phyloP scores from a whole-genome alignment of 1,284 basidiomycete species.

The Mixia osmundae region DNA sequence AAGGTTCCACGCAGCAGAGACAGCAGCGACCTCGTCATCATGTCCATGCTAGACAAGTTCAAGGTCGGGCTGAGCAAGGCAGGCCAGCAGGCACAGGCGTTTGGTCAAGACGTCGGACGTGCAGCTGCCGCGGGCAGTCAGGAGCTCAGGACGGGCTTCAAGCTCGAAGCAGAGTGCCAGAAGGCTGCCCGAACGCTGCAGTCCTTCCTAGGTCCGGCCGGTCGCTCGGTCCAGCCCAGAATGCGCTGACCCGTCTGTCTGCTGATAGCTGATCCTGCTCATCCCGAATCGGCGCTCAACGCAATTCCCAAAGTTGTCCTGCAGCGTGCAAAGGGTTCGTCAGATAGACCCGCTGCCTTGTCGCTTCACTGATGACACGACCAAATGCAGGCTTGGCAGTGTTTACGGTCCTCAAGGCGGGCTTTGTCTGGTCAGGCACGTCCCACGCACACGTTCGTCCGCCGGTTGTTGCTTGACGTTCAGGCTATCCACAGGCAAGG shows the following conservation, averaged over 20 bases:
- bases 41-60: no score
- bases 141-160: conserved; percentile 58
- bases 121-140: conserved; percentile 44
- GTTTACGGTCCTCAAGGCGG: conserved; percentile 58
- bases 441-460: not conserved
- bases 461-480: not conserved
- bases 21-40: no score
- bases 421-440: conserved; percentile 13
- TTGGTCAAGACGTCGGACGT: conserved; percentile 38
- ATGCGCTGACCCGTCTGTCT: conserved; percentile 1
- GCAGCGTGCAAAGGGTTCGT: conserved; percentile 56
- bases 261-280: conserved; percentile 54
- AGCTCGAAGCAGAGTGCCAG: conserved; percentile 36
- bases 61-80: no score
- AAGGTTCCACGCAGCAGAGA: no score
- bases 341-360: not conserved
- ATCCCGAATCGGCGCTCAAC: conserved; percentile 78
- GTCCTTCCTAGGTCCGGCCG: conserved; percentile 53
- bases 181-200: conserved; percentile 77
- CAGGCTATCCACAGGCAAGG: conserved; percentile 71
- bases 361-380: conserved; percentile 2
- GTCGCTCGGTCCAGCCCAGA: not conserved
- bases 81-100: conserved; percentile 47
- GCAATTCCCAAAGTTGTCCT: conserved; percentile 84
- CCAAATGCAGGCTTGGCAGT: conserved; percentile 57